Evolutionary conservation across 345 rosid species (phyloP).

Genomic region (Boechera divaricarpa): DNA sequence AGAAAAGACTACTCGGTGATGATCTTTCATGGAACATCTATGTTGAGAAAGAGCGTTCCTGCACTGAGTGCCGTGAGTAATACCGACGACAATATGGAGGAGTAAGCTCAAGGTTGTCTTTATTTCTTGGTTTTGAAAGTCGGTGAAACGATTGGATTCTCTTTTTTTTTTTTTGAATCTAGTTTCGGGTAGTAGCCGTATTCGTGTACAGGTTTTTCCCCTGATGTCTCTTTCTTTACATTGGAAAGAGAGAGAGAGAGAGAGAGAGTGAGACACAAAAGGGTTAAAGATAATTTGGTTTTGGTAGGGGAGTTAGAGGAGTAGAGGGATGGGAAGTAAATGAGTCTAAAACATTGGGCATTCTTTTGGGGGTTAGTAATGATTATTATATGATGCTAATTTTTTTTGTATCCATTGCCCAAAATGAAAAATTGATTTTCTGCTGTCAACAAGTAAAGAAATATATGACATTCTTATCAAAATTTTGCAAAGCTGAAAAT

Average conservation of each 20-base stretch:
- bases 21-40: conserved; percentile 81
- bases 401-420: no score
- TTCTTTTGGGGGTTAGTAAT: conserved; percentile 14
- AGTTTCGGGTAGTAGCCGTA: conserved; percentile 23
- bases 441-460: no score
- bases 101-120: conserved; percentile 29
- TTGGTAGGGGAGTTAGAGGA: conserved; percentile 26
- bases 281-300: conserved; percentile 27
- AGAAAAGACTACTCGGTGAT: conserved; percentile 73
- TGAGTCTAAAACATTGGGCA: conserved; percentile 12
- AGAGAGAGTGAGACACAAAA: not conserved
- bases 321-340: conserved; percentile 7
- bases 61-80: conserved; percentile 43
- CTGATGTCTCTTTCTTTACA: conserved; percentile 14
- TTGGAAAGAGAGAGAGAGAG: conserved; percentile 5
- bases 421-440: no score
- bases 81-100: conserved; percentile 36
- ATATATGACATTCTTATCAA: no score
- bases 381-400: no score
- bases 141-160: not conserved
- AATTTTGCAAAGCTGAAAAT: no score
- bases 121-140: not conserved
- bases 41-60: conserved; percentile 75
- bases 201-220: conserved; percentile 34
- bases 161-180: not conserved